Evolutionary conservation across 768 basidiomycete genomes (phyloP), one percentile per base, ranked within the genome.

Genomic region (Boletus pseudopeckii): DNA sequence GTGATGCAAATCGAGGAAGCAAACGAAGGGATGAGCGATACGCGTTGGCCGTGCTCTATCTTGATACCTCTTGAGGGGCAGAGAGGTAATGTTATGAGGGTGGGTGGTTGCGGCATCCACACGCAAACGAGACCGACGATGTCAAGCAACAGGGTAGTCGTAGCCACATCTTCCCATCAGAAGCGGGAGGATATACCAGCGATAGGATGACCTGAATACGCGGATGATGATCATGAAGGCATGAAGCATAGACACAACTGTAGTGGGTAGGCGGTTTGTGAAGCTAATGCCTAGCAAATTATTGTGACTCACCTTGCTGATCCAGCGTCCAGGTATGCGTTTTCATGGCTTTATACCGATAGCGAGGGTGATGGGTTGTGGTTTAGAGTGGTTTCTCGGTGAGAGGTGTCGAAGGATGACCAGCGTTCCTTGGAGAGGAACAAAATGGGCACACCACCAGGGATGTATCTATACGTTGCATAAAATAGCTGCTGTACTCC

Each of bases 1-100:
- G 59, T 49, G 37, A 56, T 64, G 41, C 52, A 32, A 36, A 64
- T 37, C 24, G 49, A 61, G 17, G 56, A 54, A 5, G 51, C 39
- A 32, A 56, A 64, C 8, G 52, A 48, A 15, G 56, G 55, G 26
- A 50, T 11, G 34, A 61, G 22, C 34, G 50, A 33, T 42, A 52
- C 34, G 14, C 45, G 52, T 20, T 38, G 46, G 11, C 8, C 10
- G 22, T 39, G 24, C 5, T 38, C 33, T 14, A 64, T 42, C 39
- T 50, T 54, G 20, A 43, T 34, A 9, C 51, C 45, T 36, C 41
- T 44, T 46, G 51, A 48, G 20, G 47, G 33, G 4, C 22, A 38
- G 24, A 59, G 28, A 4, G 55, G 54, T 1, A 63, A 24, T 1
- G 24, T 24, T 15, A 63, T 17, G 34, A 49, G 26, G 11, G 15